Conservation (phyloP, 495 filamentous ascomycete genomes). For the Penicillium alfredii region DNA sequence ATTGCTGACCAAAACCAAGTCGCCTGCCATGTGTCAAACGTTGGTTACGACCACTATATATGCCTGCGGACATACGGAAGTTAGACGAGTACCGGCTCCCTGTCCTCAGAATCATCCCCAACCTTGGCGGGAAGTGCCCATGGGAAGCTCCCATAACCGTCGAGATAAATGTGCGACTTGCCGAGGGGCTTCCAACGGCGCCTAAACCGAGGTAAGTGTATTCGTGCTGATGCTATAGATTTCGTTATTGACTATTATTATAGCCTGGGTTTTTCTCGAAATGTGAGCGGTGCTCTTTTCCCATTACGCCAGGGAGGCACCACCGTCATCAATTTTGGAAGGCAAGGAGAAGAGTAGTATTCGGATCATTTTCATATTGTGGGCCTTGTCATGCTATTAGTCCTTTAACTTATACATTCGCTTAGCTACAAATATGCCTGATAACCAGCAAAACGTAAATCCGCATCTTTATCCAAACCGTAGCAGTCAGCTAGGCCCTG, state of each 20-base stretch:
- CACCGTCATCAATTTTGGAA: too few species aligned
- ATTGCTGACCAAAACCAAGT: too few species aligned
- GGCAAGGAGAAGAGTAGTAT: too few species aligned
- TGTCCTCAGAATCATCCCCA: constrained; percentile 11
- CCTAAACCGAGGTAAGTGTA: too few species aligned
- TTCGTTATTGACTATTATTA: too few species aligned
- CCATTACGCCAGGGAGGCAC: too few species aligned
- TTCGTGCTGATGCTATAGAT: too few species aligned
- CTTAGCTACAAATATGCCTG: neutral
- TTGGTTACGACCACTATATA: constrained; percentile 8
- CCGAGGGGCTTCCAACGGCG: constrained; percentile 6
- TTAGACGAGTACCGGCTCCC: constrained; percentile 7
- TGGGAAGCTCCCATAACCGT: constrained; percentile 12
- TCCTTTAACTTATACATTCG: too few species aligned
- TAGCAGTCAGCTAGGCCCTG: constrained; percentile 16
- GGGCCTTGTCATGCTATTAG: too few species aligned
- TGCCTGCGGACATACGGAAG: constrained; percentile 5
- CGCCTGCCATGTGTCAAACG: constrained; percentile 12
- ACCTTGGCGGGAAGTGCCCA: constrained; percentile 7
- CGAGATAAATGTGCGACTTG: constrained; percentile 8
- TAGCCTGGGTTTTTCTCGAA: too few species aligned
- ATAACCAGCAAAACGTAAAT: constrained; percentile 13
- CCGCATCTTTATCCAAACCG: constrained; percentile 19
- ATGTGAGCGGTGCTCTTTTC: too few species aligned
- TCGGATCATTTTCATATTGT: too few species aligned